A percentile compares a stretch with the other conserved stretches of the same genome.
Evolutionary conservation across 1,284 basidiomycete genomes (phyloP).

Genomic region (Malassezia equina): DNA sequence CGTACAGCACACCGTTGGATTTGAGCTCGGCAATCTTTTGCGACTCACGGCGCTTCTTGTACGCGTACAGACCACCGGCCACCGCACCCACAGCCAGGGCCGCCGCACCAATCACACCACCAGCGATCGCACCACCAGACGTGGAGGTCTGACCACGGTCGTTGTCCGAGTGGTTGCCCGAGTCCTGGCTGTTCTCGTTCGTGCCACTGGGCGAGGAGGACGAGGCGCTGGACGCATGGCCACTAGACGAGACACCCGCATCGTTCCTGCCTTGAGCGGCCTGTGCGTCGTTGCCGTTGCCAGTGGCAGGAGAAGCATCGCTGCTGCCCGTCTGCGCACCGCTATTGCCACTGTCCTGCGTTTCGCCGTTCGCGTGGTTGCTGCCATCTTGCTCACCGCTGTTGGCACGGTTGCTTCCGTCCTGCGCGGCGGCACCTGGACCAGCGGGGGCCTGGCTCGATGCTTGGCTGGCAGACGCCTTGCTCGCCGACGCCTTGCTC

Average conservation of each 20-base stretch:
- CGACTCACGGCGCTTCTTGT: slow-evolving; percentile 32
- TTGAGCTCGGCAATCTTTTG: slow-evolving; percentile 15
- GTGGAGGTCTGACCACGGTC: too few relatives aligned
- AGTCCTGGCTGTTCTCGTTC: neutral
- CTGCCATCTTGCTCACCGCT: neutral
- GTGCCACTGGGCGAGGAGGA: neutral
- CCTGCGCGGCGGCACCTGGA: neutral
- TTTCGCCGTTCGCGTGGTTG: neutral
- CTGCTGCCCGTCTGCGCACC: neutral
- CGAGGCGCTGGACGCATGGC: neutral
- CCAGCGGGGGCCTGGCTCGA: neutral
- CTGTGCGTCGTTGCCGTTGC: too few relatives aligned
- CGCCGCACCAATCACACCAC: slow-evolving; percentile 36
- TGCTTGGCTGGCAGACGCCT: neutral
- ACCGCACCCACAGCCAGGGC: slow-evolving; percentile 31
- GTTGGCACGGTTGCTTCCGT: neutral
- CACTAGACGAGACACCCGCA: too few relatives aligned
- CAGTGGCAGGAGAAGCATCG: neutral
- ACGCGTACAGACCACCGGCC: slow-evolving; percentile 40
- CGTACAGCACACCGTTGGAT: slow-evolving; percentile 16
- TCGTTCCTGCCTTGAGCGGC: too few relatives aligned
- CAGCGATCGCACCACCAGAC: slow-evolving; percentile 34
- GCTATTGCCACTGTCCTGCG: neutral
- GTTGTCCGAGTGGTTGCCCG: neutral
- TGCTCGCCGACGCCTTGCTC: neutral